These are phyloP conservation scores for Xerocomus cyaneibrunnescens DNA, from an alignment of 1,284 basidiomycete species.

Conservation along the genomic window DNA sequence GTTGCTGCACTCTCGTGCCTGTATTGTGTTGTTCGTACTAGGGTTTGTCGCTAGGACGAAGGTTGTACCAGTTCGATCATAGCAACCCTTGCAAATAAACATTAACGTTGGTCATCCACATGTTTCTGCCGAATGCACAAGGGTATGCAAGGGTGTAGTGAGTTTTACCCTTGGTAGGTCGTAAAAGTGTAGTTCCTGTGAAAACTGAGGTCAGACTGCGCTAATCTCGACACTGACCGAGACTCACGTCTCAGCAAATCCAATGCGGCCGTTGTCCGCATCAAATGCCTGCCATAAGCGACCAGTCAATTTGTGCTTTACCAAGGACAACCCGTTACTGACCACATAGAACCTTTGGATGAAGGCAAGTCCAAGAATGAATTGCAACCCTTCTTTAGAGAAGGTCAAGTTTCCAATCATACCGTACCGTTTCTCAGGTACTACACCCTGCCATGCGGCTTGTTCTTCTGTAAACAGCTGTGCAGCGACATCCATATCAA, in stretches of 20 bases:
- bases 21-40: no score
- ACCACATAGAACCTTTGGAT: constrained; percentile 30
- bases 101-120: no score
- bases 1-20: no score
- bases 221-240: neutral
- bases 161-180: neutral
- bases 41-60: no score
- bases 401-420: constrained; percentile 7
- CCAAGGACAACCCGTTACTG: neutral
- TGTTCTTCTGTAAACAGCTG: constrained; percentile 27
- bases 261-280: constrained; percentile 17
- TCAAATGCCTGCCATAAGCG: constrained; percentile 24
- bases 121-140: no score
- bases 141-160: no score
- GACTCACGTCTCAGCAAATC: constrained; percentile 31
- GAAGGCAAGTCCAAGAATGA: constrained; percentile 29
- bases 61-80: no score
- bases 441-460: constrained; percentile 16
- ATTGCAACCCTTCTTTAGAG: constrained; percentile 24
- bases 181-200: constrained; percentile 12
- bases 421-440: constrained; percentile 21
- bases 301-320: neutral
- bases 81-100: no score
- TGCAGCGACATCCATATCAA: constrained; percentile 23
- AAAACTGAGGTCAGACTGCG: neutral